Percentiles rank a stretch among this genome's conserved stretches.
phyloP scores from a whole-genome alignment of 495 filamentous ascomycete species.

The Trichocladium uniseriatum region DNA sequence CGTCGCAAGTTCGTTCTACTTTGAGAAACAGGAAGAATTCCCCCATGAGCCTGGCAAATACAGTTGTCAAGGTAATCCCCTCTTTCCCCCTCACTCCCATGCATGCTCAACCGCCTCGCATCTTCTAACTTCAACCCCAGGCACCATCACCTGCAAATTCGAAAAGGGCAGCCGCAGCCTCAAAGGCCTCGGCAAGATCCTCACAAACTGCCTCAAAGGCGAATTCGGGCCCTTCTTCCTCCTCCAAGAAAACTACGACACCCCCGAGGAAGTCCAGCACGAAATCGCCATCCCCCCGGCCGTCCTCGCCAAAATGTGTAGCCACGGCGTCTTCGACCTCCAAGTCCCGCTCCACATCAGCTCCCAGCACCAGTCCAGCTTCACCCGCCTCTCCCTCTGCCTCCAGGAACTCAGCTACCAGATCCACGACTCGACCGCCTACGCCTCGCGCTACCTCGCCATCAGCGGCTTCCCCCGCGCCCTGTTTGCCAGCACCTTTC shows the following conservation, averaged over 20 bases:
- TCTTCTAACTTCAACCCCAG: slow-evolving; percentile 6
- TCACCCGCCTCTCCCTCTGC: slow-evolving; percentile 24
- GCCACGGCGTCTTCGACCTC: slow-evolving; percentile 22
- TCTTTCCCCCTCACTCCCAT: not conserved
- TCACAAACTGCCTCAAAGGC: slow-evolving; percentile 20
- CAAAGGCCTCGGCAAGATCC: slow-evolving; percentile 24
- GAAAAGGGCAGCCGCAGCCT: slow-evolving; percentile 16
- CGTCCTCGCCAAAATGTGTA: slow-evolving; percentile 23
- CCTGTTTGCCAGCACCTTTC: slow-evolving; percentile 5
- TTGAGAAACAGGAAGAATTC: slow-evolving; percentile 24
- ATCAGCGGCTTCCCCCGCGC: slow-evolving; percentile 32
- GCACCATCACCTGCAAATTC: slow-evolving; percentile 29
- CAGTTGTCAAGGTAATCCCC: slow-evolving; percentile 21
- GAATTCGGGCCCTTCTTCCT: slow-evolving; percentile 32
- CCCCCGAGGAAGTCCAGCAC: slow-evolving; percentile 7
- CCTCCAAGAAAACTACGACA: slow-evolving; percentile 16
- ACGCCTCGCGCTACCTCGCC: slow-evolving; percentile 13
- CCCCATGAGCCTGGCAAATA: slow-evolving; percentile 19
- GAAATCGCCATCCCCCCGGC: slow-evolving; percentile 20
- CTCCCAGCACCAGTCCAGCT: slow-evolving; percentile 14
- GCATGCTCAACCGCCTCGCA: not conserved
- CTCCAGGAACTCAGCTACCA: slow-evolving; percentile 13
- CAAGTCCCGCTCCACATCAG: slow-evolving; percentile 14
- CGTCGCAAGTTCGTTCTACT: slow-evolving; percentile 33
- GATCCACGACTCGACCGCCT: slow-evolving; percentile 10